Evolutionary conservation across 306 rosid genomes (phyloP).

Genomic region (Pterocarpus macrocarpus): DNA sequence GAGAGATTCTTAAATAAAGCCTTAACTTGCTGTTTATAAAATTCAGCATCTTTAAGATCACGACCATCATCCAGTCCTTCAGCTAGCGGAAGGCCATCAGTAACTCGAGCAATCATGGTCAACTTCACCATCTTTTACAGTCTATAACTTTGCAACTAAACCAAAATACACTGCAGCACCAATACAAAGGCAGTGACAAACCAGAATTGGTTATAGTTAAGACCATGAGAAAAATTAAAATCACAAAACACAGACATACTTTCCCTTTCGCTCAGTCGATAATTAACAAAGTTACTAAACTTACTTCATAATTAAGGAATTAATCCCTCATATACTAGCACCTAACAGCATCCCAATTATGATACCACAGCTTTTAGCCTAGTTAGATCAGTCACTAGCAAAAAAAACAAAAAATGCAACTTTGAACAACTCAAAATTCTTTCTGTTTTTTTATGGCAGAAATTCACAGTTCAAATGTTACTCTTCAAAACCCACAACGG

Average conservation of each 20-base stretch:
- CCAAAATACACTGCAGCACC: conserved; percentile 40
- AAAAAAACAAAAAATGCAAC: background rate
- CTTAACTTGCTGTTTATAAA: conserved; percentile 94
- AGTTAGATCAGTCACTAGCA: conserved; percentile 32
- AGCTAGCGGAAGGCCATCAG: conserved; percentile 91
- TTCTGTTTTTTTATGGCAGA: background rate
- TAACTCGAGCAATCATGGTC: conserved; percentile 96
- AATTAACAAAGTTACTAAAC: background rate
- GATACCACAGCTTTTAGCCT: background rate
- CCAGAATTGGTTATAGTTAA: conserved; percentile 1
- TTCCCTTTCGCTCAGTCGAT: background rate
- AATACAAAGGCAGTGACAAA: conserved; percentile 38
- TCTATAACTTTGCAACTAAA: conserved; percentile 37
- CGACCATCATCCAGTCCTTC: conserved; percentile 97
- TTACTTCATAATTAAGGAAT: background rate
- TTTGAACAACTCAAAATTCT: conserved; percentile 7
- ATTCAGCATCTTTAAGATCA: conserved; percentile 77
- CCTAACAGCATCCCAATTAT: conserved; percentile 19
- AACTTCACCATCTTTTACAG: conserved; percentile 88
- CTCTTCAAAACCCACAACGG: conserved; percentile 12
- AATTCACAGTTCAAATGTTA: conserved; percentile 31
- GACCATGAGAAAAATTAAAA: conserved; percentile 3
- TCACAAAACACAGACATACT: background rate
- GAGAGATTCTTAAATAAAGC: conserved; percentile 92
- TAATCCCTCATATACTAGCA: background rate